phyloP scores from a whole-genome alignment of 202 grass and related monocot genomes.

The Schoenoplectus tabernaemontani region DNA sequence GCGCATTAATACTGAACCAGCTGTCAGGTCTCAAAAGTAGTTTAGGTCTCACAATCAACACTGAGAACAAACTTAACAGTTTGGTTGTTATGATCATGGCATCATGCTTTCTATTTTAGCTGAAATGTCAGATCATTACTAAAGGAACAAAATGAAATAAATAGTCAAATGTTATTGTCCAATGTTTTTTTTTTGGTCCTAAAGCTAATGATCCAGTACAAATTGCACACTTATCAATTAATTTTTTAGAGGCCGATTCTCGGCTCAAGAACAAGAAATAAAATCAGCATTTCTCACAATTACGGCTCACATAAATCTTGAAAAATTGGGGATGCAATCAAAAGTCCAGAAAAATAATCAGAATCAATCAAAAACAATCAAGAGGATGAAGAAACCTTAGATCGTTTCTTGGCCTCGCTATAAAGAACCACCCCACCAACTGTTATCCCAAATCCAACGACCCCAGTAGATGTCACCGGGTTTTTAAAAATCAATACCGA shows the following conservation, averaged over 20 bases:
- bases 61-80: slow-evolving; percentile 1
- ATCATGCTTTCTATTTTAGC: background rate
- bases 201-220: background rate
- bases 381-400: slow-evolving; percentile 26
- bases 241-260: background rate
- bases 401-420: slow-evolving; percentile 43
- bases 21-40: background rate
- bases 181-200: background rate
- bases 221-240: background rate
- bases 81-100: background rate
- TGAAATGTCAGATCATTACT: background rate
- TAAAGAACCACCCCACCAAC: slow-evolving; percentile 32
- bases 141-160: background rate
- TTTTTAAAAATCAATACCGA: slow-evolving; percentile 42
- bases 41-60: background rate
- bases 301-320: slow-evolving; percentile 4
- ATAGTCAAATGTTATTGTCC: background rate
- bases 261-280: background rate
- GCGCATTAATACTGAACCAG: background rate
- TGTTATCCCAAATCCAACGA: slow-evolving; percentile 36
- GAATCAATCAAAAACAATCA: slow-evolving; percentile 18
- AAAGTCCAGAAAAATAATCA: slow-evolving; percentile 16
- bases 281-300: slow-evolving; percentile 10
- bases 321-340: background rate
- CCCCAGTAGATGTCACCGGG: slow-evolving; percentile 32